These are phyloP conservation scores for Pezicula radicicola DNA, from an alignment of 2,329 filamentous ascomycete genomes.

Conservation along the genomic window DNA sequence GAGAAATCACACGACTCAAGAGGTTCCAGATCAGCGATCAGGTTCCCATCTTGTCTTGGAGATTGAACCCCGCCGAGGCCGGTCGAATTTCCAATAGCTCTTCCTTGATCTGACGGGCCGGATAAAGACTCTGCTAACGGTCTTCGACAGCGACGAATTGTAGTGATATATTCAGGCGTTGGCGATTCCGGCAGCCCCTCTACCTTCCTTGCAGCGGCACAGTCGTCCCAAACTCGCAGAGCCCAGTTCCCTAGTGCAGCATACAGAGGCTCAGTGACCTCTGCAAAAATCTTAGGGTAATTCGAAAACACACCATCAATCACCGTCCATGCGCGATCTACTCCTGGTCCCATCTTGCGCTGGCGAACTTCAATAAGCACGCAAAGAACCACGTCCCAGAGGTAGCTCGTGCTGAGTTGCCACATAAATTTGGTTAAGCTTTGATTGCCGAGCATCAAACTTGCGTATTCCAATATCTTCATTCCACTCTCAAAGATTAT, in stretches of 20 bases:
- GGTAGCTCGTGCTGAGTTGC: conserved; percentile 23
- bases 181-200: conserved; percentile 15
- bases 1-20: conserved; percentile 17
- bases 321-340: conserved; percentile 25
- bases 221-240: conserved; percentile 24
- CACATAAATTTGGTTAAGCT: conserved; percentile 24
- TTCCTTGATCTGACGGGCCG: not conserved
- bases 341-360: conserved; percentile 22
- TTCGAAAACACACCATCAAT: conserved; percentile 21
- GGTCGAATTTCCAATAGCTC: not conserved
- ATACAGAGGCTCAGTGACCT: conserved; percentile 21
- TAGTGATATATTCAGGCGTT: conserved; percentile 18
- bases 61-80: not conserved
- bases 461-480: conserved; percentile 22
- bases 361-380: conserved; percentile 27
- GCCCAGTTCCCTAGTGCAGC: conserved; percentile 26
- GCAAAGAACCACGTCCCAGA: conserved; percentile 30
- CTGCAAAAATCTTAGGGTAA: conserved; percentile 18
- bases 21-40: conserved; percentile 4
- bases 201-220: conserved; percentile 15
- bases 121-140: conserved; percentile 1
- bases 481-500: conserved; percentile 19
- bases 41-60: not conserved
- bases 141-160: conserved; percentile 17
- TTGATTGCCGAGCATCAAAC: conserved; percentile 13